phyloP scores from a whole-genome alignment of 257 asterid genomes.

The Plantago ovata region DNA sequence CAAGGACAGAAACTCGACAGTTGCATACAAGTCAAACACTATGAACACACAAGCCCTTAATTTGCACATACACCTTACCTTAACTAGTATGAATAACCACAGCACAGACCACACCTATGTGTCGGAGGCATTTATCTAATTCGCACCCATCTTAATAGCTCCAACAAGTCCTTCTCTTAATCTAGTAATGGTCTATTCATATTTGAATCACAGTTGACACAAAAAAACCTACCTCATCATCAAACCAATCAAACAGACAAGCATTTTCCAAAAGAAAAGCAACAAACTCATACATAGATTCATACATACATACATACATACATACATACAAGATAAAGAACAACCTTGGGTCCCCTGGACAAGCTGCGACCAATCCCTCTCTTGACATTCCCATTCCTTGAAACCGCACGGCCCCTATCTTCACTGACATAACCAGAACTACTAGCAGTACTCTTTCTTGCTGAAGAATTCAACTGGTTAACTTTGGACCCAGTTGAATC shows the following conservation, averaged over 20 bases:
- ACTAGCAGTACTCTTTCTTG: constrained; percentile 12
- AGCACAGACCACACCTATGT: neutral
- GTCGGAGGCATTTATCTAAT: neutral
- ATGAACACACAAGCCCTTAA: no score
- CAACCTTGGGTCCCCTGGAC: constrained; percentile 72
- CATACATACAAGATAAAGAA: no score
- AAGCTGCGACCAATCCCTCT: constrained; percentile 80
- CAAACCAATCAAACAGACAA: neutral
- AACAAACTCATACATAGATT: neutral
- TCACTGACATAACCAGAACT: constrained; percentile 20
- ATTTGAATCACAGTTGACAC: neutral
- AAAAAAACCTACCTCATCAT: neutral
- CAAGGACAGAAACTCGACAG: no score
- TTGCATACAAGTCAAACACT: no score
- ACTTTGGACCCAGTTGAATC: constrained; percentile 9
- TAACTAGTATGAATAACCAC: no score
- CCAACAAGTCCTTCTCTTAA: neutral
- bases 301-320: no score
- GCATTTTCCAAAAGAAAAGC: neutral
- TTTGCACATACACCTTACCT: no score
- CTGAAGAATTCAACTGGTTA: constrained; percentile 2
- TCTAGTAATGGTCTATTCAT: neutral
- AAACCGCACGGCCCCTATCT: constrained; percentile 64
- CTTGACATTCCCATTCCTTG: constrained; percentile 36
- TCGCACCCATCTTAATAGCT: neutral